These are phyloP conservation scores for Thyridium curvatum DNA, from an alignment of 2,329 filamentous ascomycete species.

Conservation along the genomic window DNA sequence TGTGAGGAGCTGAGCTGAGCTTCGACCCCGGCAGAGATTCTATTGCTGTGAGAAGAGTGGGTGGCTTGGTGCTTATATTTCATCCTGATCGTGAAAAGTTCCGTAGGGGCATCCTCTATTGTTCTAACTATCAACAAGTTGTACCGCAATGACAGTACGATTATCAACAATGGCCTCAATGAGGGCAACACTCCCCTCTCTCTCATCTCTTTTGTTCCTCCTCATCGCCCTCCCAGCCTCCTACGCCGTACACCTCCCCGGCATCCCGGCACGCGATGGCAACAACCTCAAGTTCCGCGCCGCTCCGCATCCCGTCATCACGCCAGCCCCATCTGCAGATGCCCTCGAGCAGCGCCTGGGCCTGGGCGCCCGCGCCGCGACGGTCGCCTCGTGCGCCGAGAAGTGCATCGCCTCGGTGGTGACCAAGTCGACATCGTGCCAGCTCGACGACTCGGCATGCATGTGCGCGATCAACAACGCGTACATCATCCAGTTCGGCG, in stretches of 20 bases:
- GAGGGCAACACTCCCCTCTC: background rate
- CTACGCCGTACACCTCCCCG: background rate
- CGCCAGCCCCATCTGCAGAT: background rate
- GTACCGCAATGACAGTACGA: no score
- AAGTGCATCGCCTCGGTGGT: slow-evolving; percentile 6
- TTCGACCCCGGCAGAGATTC: no score
- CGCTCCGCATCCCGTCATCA: background rate
- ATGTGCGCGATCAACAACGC: slow-evolving; percentile 6
- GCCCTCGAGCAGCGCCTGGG: background rate
- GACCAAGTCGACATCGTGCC: slow-evolving; percentile 7
- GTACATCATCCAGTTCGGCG: slow-evolving; percentile 1
- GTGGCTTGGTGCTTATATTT: no score
- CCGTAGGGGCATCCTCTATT: no score
- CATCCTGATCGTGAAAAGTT: no score
- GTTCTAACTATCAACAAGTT: no score
- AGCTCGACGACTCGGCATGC: slow-evolving; percentile 5
- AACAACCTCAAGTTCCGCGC: background rate
- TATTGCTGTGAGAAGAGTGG: no score
- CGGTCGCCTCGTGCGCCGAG: slow-evolving; percentile 4
- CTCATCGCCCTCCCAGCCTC: background rate
- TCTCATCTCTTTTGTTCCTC: background rate
- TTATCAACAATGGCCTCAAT: background rate
- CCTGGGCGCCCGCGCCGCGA: background rate
- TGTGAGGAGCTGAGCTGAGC: no score
- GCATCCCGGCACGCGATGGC: background rate